A percentile compares a stretch with the other conserved stretches of the same genome.
These are phyloP conservation scores for Wickerhamomyces sp. DNA, from an alignment of 1,139 yeast species.

Conservation along the genomic window DNA sequence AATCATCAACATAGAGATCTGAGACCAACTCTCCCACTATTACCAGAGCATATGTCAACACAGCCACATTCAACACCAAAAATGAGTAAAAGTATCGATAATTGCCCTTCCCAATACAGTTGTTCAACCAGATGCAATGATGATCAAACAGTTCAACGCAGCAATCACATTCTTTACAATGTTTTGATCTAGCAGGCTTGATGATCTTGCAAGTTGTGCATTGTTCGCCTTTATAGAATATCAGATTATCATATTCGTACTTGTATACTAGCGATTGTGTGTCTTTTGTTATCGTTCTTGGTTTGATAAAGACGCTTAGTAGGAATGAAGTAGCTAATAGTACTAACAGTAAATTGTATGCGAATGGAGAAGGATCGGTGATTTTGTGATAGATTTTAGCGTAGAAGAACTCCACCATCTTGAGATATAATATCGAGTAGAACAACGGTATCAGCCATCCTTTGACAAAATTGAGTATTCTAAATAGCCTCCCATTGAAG, in stretches of 20 bases:
- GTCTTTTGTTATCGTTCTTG: constrained; percentile 40
- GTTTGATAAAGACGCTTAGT: constrained; percentile 47
- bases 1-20: constrained; percentile 10
- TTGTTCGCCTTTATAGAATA: constrained; percentile 13
- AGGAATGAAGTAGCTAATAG: constrained; percentile 38
- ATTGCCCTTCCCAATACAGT: constrained; percentile 79
- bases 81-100: constrained; percentile 66
- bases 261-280: constrained; percentile 5
- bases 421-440: constrained; percentile 27
- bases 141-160: constrained; percentile 79
- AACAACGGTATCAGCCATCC: constrained; percentile 18
- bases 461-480: not conserved
- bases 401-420: constrained; percentile 46
- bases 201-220: constrained; percentile 56
- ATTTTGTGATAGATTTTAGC: constrained; percentile 33
- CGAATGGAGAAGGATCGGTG: constrained; percentile 13
- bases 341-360: constrained; percentile 12
- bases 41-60: constrained; percentile 57
- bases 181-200: constrained; percentile 88
- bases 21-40: constrained; percentile 26
- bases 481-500: constrained; percentile 11
- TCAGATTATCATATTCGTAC: constrained; percentile 15
- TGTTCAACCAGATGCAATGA: constrained; percentile 94
- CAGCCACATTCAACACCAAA: constrained; percentile 48
- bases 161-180: constrained; percentile 66